These are phyloP conservation scores for Morella rubra DNA, from an alignment of 306 rosid species.

Conservation along the genomic window DNA sequence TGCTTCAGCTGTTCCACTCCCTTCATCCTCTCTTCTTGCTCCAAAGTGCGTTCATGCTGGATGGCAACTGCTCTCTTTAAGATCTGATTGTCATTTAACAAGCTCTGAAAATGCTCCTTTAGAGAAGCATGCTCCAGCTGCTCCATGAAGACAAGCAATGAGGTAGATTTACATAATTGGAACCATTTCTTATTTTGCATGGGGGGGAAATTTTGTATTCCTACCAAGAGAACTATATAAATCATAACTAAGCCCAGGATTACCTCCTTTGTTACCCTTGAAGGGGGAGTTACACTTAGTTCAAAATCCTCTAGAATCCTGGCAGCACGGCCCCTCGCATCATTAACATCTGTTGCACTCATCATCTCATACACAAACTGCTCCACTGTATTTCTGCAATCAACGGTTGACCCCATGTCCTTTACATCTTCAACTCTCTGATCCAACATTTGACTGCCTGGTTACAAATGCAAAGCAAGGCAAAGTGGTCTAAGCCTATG, in stretches of 20 bases:
- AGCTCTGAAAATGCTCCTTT: conserved; percentile 35
- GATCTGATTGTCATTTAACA: conserved; percentile 44
- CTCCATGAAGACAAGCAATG: conserved; percentile 9
- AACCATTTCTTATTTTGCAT: not conserved
- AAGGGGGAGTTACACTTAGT: conserved; percentile 21
- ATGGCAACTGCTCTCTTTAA: conserved; percentile 45
- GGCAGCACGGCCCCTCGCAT: conserved; percentile 37
- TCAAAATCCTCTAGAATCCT: conserved; percentile 42
- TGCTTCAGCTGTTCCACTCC: conserved; percentile 39
- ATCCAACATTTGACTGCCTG: conserved; percentile 35
- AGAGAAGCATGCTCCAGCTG: conserved; percentile 34
- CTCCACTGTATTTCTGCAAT: conserved; percentile 29
- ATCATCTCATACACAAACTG: conserved; percentile 44
- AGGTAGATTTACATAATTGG: not conserved
- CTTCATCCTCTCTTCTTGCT: conserved; percentile 41
- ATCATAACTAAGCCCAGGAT: too few relatives aligned
- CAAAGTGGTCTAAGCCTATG: conserved; percentile 1
- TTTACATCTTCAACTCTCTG: conserved; percentile 26
- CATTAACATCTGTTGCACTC: conserved; percentile 31
- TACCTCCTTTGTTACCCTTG: conserved; percentile 36
- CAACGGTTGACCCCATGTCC: not conserved
- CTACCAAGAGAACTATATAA: not conserved
- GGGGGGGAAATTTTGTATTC: not conserved
- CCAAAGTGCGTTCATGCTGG: conserved; percentile 41
- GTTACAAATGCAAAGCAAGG: not conserved